phyloP scores from a whole-genome alignment of 2,329 filamentous ascomycete genomes.

The Monilinia fructigena region DNA sequence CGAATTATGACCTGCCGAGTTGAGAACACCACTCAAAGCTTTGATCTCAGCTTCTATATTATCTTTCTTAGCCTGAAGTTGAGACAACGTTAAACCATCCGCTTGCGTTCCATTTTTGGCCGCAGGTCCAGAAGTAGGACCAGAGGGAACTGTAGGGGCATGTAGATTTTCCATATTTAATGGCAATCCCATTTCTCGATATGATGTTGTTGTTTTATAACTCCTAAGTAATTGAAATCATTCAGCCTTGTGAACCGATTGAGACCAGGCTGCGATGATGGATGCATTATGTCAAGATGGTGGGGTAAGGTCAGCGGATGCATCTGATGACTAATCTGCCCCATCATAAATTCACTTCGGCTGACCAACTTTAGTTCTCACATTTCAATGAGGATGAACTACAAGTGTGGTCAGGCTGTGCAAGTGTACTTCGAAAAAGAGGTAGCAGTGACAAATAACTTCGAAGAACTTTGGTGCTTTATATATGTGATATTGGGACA shows the following conservation, averaged over 20 bases:
- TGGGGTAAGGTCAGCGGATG: neutral
- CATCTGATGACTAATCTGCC: conserved; percentile 14
- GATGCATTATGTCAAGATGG: conserved; percentile 8
- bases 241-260: conserved; percentile 20
- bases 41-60: conserved; percentile 82
- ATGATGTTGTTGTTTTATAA: conserved; percentile 12
- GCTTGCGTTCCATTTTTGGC: conserved; percentile 60
- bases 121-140: conserved; percentile 63
- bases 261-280: conserved; percentile 30
- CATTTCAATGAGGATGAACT: neutral
- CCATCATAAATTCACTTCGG: neutral
- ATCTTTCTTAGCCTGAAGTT: conserved; percentile 83
- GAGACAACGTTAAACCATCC: conserved; percentile 66
- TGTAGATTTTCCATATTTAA: conserved; percentile 63
- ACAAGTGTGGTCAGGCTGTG: neutral
- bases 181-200: conserved; percentile 35
- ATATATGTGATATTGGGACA: neutral
- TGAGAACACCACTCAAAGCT: conserved; percentile 80
- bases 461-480: neutral
- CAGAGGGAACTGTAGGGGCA: conserved; percentile 72
- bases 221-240: neutral
- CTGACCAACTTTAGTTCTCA: neutral
- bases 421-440: neutral
- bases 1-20: conserved; percentile 61
- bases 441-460: neutral